Base-by-base conservation (phyloP, 1,284 basidiomycete species). In the Phellopilus nigrolimitatus region DNA sequence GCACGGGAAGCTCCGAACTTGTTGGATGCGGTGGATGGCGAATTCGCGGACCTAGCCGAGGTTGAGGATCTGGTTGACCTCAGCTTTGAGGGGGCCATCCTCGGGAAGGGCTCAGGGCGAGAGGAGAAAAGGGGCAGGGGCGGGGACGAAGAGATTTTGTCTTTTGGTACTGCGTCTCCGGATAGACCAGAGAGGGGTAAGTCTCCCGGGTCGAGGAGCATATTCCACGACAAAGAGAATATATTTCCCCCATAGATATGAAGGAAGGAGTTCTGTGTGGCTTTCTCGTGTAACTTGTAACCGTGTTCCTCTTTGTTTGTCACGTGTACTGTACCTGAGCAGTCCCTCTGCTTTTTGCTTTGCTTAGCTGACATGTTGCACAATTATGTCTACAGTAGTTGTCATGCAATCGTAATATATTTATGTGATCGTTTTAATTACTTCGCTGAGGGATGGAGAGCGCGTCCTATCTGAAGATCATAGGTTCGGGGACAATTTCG, bases 31-130 rank as follows among this genome's bases (percentile, higher is more conserved):
- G 40, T 42, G 7, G 46, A 53, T 7, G n/a, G 22, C 2, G 52
- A 49, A 12, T 52, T 52, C 21, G 39, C 48, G 12, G 51, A 53
- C 13, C 38, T 49, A 13, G 45, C 46, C 9, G 52, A 54, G 31
- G 27, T 54, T 12, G 52, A 49, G 10, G 31, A 25, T 6, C 33
- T 54, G 17, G 24, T 30, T 27, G 52, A 54, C 25, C 12, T 39
- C 7, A 54, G 52, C 24, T 49, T 54, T 27, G 39, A 49, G 24
- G 22, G 31, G 15, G 27, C 17, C 13, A 30, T 37, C n/a, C 34
- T 37, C 34, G 34, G 34, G 12, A 10, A 17, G 36, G 9, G 17
- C 17, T 4, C 43, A 9, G 17, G 13, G 24, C 4, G 10, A 39
- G n/a, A 17, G 19, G 3, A 9, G 27, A 12, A 28, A 13, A 27